Base-by-base conservation (phyloP, 331 rosid genomes). In the Malus hybrid region DNA sequence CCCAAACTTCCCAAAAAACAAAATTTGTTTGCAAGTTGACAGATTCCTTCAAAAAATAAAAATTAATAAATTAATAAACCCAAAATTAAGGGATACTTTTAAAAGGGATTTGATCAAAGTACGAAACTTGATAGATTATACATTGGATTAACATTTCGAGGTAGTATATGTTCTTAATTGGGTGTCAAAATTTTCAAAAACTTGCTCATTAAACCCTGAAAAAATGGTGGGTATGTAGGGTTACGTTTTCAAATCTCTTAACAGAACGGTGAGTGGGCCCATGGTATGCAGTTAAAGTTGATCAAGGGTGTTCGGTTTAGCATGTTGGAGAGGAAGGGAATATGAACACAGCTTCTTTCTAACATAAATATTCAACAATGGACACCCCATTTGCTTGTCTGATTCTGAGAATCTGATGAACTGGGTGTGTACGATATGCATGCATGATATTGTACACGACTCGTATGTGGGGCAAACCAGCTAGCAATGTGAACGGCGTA, bases 321-420 rank as follows among this genome's bases (percentile, higher is more conserved):
- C 88, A 82, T 56, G 82, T 75, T 56, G 64, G 78, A 39, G 80
- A 86, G 83, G 84, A 78, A 86, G 84, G 78, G 85, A 88, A 84
- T 86, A 78, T 80, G 92, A 85, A 81, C 46, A 65, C 83, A 54
- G 28, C 32, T 72, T 5, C 59, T 24, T 70, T 75, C 34, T 67
- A 10, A 57, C 70, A 50, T 55, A 36, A 16, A 73, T 44, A 57
- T 73, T 81, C 79, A 77, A 68, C 79, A 50, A 67, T 28, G 48
- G 50, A 68, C 63, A 46, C 12, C 62, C 46, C 48, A 27, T 66
- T 48, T 54, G 66, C 44, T 36, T 36, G 44, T 65, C 52, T 70
- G 64, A 22, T 52, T 24, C 44, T 71, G 14, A 59, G 65, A 54
- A 32, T 31, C 32, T 32, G 67, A 12, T 2, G 36, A 27, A 27